phyloP scores from a whole-genome alignment of 164 flowering plant species.

The Chimonanthus salicifolius region DNA sequence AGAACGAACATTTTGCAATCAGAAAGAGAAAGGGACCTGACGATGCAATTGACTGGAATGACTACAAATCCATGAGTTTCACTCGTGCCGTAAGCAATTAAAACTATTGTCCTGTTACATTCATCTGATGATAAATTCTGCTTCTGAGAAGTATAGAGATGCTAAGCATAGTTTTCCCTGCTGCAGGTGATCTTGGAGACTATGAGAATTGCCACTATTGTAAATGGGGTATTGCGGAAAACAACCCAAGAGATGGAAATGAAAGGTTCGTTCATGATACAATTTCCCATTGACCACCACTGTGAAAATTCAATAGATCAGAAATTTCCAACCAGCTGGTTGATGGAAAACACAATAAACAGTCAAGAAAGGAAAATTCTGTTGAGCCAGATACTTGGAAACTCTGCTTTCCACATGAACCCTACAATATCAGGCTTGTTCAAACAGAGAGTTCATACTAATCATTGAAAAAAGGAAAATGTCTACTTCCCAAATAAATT shows the following conservation, averaged over 20 bases:
- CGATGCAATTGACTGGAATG: conserved; percentile 38
- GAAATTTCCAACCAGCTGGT: no score
- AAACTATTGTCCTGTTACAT: background rate
- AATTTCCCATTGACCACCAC: no score
- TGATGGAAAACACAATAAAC: no score
- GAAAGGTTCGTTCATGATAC: conserved; percentile 32
- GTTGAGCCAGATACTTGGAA: no score
- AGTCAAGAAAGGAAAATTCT: no score
- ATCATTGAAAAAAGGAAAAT: no score
- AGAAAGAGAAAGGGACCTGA: conserved; percentile 29
- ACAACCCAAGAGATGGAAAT: conserved; percentile 40
- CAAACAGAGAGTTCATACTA: no score
- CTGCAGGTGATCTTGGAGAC: conserved; percentile 49
- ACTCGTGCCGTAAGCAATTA: conserved; percentile 39
- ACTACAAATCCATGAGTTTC: conserved; percentile 47
- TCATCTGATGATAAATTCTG: background rate
- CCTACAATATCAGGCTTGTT: no score
- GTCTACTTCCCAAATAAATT: no score
- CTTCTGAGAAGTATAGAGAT: background rate
- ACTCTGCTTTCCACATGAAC: no score
- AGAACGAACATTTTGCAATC: conserved; percentile 47
- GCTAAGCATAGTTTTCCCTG: background rate
- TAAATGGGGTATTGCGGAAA: conserved; percentile 47
- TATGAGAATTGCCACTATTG: conserved; percentile 42
- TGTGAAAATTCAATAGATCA: no score